phyloP scores from a whole-genome alignment of 148 eudicot genomes.

The Heliosperma pusillum region DNA sequence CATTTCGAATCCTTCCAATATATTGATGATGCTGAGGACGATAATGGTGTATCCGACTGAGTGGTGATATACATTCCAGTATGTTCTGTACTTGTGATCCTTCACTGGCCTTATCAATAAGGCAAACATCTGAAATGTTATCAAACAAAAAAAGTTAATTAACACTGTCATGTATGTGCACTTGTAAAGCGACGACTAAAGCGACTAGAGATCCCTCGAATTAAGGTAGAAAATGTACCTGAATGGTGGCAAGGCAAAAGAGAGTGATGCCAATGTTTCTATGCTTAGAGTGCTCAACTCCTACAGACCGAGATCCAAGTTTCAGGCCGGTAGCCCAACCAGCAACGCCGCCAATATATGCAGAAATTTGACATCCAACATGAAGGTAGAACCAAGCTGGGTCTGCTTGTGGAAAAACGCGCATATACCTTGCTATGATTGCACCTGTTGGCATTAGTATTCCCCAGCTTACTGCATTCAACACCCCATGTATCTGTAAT shows the following conservation, averaged over 20 bases:
- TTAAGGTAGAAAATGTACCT: no score
- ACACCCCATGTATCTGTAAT: slow-evolving; percentile 63
- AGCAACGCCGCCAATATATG: slow-evolving; percentile 54
- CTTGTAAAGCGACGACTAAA: background rate
- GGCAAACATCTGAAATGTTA: slow-evolving; percentile 41
- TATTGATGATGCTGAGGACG: slow-evolving; percentile 45
- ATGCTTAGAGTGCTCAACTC: slow-evolving; percentile 41
- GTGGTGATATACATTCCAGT: slow-evolving; percentile 71
- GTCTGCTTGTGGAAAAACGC: slow-evolving; percentile 49
- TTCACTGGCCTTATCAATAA: slow-evolving; percentile 55
- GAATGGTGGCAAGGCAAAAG: slow-evolving; percentile 63
- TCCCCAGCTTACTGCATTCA: slow-evolving; percentile 78
- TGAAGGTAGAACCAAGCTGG: slow-evolving; percentile 92
- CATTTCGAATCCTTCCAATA: slow-evolving; percentile 50
- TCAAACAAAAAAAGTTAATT: background rate
- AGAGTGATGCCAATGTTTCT: slow-evolving; percentile 57
- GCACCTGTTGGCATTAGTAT: slow-evolving; percentile 61
- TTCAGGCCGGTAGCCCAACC: slow-evolving; percentile 74
- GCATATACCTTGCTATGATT: slow-evolving; percentile 57
- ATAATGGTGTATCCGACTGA: slow-evolving; percentile 37
- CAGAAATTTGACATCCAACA: slow-evolving; percentile 56
- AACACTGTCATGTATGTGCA: background rate
- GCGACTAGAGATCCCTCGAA: no score
- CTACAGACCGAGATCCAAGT: slow-evolving; percentile 45
- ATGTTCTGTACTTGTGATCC: slow-evolving; percentile 56